phyloP scores from a whole-genome alignment of 495 filamentous ascomycete genomes.

The Penicillium atrosanguineum region DNA sequence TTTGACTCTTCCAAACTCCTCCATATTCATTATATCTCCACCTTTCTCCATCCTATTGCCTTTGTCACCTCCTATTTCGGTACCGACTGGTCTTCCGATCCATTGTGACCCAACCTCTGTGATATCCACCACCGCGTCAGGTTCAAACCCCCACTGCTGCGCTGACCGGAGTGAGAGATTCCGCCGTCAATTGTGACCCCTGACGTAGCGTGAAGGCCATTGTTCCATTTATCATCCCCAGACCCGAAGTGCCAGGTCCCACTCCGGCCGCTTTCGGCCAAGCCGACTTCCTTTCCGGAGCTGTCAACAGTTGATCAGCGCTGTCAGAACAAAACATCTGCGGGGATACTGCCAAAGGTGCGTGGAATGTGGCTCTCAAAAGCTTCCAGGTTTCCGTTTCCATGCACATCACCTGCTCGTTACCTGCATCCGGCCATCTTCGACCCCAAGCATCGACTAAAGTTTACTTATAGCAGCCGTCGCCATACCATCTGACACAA shows the following conservation, averaged over 20 bases:
- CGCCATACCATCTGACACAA: constrained; percentile 34
- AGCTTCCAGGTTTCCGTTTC: constrained; percentile 12
- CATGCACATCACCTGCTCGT: constrained; percentile 1
- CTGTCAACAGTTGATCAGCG: not conserved
- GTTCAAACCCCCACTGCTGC: not conserved
- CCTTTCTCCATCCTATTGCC: not conserved
- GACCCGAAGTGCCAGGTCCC: constrained; percentile 11
- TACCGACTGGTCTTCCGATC: not conserved
- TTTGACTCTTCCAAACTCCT: not conserved
- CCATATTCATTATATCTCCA: not conserved
- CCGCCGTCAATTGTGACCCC: constrained; percentile 1
- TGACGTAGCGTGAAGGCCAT: constrained; percentile 7
- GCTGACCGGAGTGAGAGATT: constrained; percentile 7
- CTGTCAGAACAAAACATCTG: constrained; percentile 11
- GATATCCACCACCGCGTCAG: constrained; percentile 2
- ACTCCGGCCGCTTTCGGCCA: constrained; percentile 21
- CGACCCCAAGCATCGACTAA: constrained; percentile 10
- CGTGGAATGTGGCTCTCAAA: constrained; percentile 5
- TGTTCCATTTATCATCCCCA: constrained; percentile 21
- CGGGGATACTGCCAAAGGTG: constrained; percentile 13
- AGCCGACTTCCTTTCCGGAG: constrained; percentile 9
- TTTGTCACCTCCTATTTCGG: constrained; percentile 6
- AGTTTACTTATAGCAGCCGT: constrained; percentile 39
- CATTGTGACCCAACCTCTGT: not conserved
- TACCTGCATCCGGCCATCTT: constrained; percentile 17